Evolutionary conservation across 2,329 filamentous ascomycete genomes (phyloP).

Genomic region (Colletotrichum phormii): DNA sequence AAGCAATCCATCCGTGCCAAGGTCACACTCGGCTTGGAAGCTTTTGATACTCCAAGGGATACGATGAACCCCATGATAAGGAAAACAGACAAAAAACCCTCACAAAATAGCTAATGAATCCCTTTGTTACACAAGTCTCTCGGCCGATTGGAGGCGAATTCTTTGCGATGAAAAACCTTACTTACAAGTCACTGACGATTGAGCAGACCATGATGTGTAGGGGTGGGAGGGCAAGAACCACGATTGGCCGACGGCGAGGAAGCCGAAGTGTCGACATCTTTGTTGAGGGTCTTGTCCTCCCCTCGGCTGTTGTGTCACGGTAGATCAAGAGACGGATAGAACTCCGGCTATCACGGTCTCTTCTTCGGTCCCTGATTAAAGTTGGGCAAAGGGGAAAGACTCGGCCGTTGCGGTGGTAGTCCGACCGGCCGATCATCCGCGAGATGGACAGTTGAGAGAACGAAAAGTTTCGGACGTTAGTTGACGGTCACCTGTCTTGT

Average conservation of each 20-base stretch:
- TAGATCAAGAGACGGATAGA: neutral
- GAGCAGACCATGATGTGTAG: neutral
- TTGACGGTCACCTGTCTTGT: neutral
- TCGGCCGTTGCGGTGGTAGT: neutral
- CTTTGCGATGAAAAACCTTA: neutral
- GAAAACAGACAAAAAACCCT: slow-evolving; percentile 1
- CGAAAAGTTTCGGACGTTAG: neutral
- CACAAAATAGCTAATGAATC: slow-evolving; percentile 33
- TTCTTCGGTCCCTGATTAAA: neutral
- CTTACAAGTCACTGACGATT: neutral
- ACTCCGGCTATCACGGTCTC: neutral
- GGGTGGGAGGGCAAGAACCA: neutral
- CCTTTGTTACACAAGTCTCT: slow-evolving; percentile 9
- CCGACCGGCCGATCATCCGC: neutral
- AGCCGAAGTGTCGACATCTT: neutral
- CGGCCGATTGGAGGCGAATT: neutral
- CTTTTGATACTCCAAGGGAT: neutral
- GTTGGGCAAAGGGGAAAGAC: neutral
- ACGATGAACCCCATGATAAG: slow-evolving; percentile 4
- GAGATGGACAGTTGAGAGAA: neutral
- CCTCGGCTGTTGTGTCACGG: neutral
- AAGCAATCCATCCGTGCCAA: neutral
- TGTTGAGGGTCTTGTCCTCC: neutral
- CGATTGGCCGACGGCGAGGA: neutral
- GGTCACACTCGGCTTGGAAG: neutral